These are phyloP conservation scores for Rhizopogon parksii DNA, from an alignment of 1,284 basidiomycete genomes.

Conservation along the genomic window DNA sequence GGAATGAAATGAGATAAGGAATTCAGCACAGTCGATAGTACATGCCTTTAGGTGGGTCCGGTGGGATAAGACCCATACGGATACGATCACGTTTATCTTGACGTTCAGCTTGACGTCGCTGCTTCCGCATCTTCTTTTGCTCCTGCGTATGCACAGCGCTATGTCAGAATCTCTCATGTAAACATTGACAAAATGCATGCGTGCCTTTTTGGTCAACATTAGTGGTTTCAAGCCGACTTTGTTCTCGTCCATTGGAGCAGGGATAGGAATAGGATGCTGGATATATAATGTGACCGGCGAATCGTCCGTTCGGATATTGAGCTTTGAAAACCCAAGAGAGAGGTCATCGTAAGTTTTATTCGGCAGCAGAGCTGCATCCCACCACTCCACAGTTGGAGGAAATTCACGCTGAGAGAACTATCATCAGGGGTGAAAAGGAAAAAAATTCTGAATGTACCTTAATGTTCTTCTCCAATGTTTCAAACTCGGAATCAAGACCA, in stretches of 20 bases:
- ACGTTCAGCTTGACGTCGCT: constrained; percentile 83
- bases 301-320: constrained; percentile 59
- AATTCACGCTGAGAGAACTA: constrained; percentile 52
- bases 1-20: constrained; percentile 7
- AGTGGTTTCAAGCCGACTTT: constrained; percentile 71
- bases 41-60: constrained; percentile 89
- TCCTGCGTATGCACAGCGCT: constrained; percentile 44
- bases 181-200: constrained; percentile 14
- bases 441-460: constrained; percentile 43
- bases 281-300: constrained; percentile 88
- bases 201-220: constrained; percentile 81
- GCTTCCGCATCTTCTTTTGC: constrained; percentile 94
- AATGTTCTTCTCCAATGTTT: constrained; percentile 81
- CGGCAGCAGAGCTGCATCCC: constrained; percentile 87
- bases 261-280: constrained; percentile 96
- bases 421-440: constrained; percentile 6
- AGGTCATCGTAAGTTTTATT: constrained; percentile 77
- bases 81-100: constrained; percentile 95
- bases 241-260: constrained; percentile 78
- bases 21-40: background rate
- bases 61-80: constrained; percentile 92
- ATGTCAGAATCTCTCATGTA: constrained; percentile 6
- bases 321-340: constrained; percentile 42
- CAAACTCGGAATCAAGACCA: constrained; percentile 88
- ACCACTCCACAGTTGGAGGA: constrained; percentile 94